phyloP scores from a whole-genome alignment of 805 yeast species.

The Candida fluviatilis region DNA sequence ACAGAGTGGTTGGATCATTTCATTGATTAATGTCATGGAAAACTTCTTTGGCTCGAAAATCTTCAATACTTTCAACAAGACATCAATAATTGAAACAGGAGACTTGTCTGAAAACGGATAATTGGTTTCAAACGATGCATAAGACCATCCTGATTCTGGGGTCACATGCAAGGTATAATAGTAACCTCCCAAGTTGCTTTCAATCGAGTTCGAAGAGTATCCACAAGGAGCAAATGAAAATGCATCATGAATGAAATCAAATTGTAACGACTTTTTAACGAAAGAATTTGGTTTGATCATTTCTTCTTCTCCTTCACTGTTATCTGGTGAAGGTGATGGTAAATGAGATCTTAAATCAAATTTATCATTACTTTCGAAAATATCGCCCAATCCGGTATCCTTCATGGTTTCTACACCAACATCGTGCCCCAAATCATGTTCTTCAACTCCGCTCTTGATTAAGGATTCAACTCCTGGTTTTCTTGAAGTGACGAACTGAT shows the following conservation, averaged over 20 bases:
- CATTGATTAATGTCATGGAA: slow-evolving; percentile 41
- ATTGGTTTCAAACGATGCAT: slow-evolving; percentile 93
- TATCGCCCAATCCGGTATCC: slow-evolving; percentile 54
- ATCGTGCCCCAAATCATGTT: slow-evolving; percentile 74
- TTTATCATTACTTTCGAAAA: slow-evolving; percentile 32
- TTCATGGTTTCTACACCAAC: slow-evolving; percentile 68
- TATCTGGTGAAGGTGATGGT: slow-evolving; percentile 35
- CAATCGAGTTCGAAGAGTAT: slow-evolving; percentile 80
- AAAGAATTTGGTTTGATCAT: neutral
- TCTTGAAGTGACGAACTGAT: slow-evolving; percentile 55
- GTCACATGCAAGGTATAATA: slow-evolving; percentile 88
- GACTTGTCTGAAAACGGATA: slow-evolving; percentile 46
- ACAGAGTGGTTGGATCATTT: slow-evolving; percentile 3
- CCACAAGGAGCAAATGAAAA: slow-evolving; percentile 95
- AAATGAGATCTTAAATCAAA: slow-evolving; percentile 13
- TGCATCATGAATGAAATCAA: slow-evolving; percentile 66
- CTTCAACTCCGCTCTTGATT: slow-evolving; percentile 41
- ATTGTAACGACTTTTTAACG: slow-evolving; percentile 1
- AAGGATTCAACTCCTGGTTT: slow-evolving; percentile 37
- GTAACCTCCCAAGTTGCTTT: slow-evolving; percentile 41
- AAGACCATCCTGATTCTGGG: slow-evolving; percentile 91
- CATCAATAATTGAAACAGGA: slow-evolving; percentile 45
- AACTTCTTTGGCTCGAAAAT: slow-evolving; percentile 76
- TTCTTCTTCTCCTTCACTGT: slow-evolving; percentile 19
- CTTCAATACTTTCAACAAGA: slow-evolving; percentile 54